phyloP scores from a whole-genome alignment of 352 stramenopile genomes.

The Stephanocyclus meneghinianus region DNA sequence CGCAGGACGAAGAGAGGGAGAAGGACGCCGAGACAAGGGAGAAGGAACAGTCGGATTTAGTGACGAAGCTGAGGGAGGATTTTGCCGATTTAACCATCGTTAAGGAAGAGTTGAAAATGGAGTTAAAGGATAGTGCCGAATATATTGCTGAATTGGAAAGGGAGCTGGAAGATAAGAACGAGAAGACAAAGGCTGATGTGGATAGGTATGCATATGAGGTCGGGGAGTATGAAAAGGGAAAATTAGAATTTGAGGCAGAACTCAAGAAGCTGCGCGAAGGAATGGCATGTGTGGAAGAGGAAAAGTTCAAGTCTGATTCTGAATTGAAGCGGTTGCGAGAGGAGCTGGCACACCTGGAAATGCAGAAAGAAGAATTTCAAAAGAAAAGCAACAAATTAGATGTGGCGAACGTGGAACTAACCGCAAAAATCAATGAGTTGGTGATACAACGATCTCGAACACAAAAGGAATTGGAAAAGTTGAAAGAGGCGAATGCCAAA shows the following conservation, averaged over 20 bases:
- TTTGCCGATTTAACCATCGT: conserved; percentile 18
- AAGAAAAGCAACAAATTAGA: conserved; percentile 17
- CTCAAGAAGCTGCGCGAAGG: neutral
- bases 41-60: neutral
- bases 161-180: conserved; percentile 14
- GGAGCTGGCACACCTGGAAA: neutral
- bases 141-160: conserved; percentile 21
- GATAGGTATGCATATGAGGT: neutral
- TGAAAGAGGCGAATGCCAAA: conserved; percentile 9
- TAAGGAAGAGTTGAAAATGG: conserved; percentile 7
- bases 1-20: neutral
- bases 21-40: neutral
- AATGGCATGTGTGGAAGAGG: neutral
- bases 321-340: neutral
- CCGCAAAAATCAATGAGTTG: conserved; percentile 12
- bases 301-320: neutral
- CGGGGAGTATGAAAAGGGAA: neutral
- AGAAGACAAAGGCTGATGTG: neutral
- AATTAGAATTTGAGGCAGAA: conserved; percentile 3
- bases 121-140: conserved; percentile 6
- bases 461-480: neutral
- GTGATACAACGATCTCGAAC: conserved; percentile 1
- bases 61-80: conserved; percentile 12
- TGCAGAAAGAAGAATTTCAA: conserved; percentile 1
- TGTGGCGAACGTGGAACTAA: neutral